Evolutionary conservation across 768 basidiomycete species (phyloP), one percentile per base, ranked within the genome.

Genomic region (Mycena floridula): DNA sequence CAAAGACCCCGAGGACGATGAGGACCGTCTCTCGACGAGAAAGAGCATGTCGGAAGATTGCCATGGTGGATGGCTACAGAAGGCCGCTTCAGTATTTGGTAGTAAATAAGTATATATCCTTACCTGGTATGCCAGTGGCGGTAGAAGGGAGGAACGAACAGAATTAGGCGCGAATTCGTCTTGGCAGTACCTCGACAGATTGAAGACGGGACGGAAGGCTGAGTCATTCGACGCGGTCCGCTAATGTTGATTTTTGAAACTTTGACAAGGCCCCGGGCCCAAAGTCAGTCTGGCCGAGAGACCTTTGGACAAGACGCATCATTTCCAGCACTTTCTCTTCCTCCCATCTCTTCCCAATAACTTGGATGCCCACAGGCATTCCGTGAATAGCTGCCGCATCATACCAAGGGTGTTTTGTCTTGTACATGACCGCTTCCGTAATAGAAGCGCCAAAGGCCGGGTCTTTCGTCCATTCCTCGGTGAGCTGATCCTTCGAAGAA

Each of bases 251-350:
- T n/a, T n/a, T n/a, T n/a, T n/a, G n/a, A n/a, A n/a, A n/a, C n/a
- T n/a, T n/a, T n/a, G n/a, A n/a, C n/a, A n/a, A n/a, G n/a, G n/a
- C n/a, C n/a, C n/a, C n/a, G n/a, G n/a, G n/a, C n/a, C n/a, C n/a
- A n/a, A n/a, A n/a, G n/a, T n/a, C n/a, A n/a, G n/a, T n/a, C n/a
- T n/a, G n/a, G n/a, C n/a, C n/a, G 24, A 93, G 63, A 3, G 80
- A 82, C 5, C 65, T 59, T 48, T 92, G 88, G 5, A 94, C 67
- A 5, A 92, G 67, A 37, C 67, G 64, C 91, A 93, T 94, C 66
- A 92, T 79, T 27, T 62, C 77, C 28, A 95, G 49, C 5, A 89
- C 77, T 58, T 87, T 89, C 67, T 92, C 89, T 35, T 92, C 89
- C 50, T 89, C 85, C 84, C 85, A 89, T 53, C 69, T 74, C 60